phyloP scores from a whole-genome alignment of 352 stramenopile genomes.

The Pythium aphanidermatum region DNA sequence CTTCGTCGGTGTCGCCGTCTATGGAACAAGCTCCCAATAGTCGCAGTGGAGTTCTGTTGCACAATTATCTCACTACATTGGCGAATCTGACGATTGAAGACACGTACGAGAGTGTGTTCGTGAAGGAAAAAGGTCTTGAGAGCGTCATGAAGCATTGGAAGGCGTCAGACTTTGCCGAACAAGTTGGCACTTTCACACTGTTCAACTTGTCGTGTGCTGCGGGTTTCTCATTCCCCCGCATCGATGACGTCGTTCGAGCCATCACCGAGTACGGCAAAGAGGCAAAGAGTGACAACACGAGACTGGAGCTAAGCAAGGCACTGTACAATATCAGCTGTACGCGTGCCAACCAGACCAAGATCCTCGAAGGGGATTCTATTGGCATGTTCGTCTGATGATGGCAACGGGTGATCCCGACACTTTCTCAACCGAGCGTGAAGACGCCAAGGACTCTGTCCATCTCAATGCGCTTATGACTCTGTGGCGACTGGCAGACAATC shows the following conservation, averaged over 20 bases:
- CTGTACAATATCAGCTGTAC: constrained; percentile 68
- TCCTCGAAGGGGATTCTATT: constrained; percentile 47
- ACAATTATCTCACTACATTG: constrained; percentile 47
- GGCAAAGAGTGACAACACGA: constrained; percentile 19
- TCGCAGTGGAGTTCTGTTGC: constrained; percentile 18
- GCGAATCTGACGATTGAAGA: constrained; percentile 76
- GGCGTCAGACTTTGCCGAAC: constrained; percentile 25
- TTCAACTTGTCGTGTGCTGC: constrained; percentile 64
- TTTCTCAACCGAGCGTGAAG: constrained; percentile 3
- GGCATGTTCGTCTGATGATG: constrained; percentile 26
- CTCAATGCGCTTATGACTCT: constrained; percentile 43
- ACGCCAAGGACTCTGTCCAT: constrained; percentile 15
- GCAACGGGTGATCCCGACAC: background rate
- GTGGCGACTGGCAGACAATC: constrained; percentile 51
- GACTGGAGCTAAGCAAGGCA: constrained; percentile 38
- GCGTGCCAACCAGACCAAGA: constrained; percentile 54
- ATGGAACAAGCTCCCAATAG: constrained; percentile 1
- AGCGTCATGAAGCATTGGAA: constrained; percentile 49
- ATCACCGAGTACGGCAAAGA: constrained; percentile 47
- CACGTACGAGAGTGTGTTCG: constrained; percentile 48
- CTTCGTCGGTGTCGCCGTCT: background rate
- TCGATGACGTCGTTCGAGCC: constrained; percentile 57
- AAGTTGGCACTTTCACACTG: constrained; percentile 41
- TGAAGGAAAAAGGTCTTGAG: constrained; percentile 72
- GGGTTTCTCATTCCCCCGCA: constrained; percentile 59